These are phyloP conservation scores for Entoloma clypeatum DNA, from an alignment of 1,284 basidiomycete species.

Conservation along the genomic window DNA sequence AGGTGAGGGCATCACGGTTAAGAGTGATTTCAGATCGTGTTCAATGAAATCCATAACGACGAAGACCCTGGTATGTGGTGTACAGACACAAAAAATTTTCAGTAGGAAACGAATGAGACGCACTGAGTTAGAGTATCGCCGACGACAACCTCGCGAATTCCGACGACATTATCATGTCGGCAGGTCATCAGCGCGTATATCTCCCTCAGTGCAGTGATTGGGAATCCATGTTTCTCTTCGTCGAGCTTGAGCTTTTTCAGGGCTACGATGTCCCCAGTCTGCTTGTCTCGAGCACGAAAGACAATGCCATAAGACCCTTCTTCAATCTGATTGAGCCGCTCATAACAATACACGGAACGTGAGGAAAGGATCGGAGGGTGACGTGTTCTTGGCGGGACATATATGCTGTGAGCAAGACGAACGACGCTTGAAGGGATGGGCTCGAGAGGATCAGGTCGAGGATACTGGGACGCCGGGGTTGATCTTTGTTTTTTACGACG, in stretches of 20 bases:
- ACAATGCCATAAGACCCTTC: conserved; percentile 99
- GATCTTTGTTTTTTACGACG: conserved; percentile 43
- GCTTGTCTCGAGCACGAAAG: conserved; percentile 90
- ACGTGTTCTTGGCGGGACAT: conserved; percentile 69
- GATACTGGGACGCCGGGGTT: conserved; percentile 15
- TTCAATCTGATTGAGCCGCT: conserved; percentile 96
- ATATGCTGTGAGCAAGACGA: conserved; percentile 49
- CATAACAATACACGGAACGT: conserved; percentile 89
- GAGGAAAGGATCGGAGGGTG: conserved; percentile 81
- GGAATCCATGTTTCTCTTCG: conserved; percentile 97
- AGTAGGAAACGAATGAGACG: conserved; percentile 37
- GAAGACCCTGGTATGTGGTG: conserved; percentile 67
- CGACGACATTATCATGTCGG: conserved; percentile 92
- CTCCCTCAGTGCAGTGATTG: conserved; percentile 95
- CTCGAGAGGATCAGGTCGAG: too few species aligned
- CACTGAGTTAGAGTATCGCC: conserved; percentile 99
- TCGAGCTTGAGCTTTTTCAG: conserved; percentile 98
- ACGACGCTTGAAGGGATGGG: conserved; percentile 9
- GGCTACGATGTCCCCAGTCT: conserved; percentile 93
- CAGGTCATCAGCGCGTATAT: conserved; percentile 92
- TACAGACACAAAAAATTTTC: conserved; percentile 25
- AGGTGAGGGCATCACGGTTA: conserved; percentile 90
- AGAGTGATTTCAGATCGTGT: conserved; percentile 95
- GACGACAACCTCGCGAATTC: conserved; percentile 94
- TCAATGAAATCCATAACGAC: conserved; percentile 99